phyloP scores from a whole-genome alignment of 179 eudicot species.

The Beta macrorhiza region DNA sequence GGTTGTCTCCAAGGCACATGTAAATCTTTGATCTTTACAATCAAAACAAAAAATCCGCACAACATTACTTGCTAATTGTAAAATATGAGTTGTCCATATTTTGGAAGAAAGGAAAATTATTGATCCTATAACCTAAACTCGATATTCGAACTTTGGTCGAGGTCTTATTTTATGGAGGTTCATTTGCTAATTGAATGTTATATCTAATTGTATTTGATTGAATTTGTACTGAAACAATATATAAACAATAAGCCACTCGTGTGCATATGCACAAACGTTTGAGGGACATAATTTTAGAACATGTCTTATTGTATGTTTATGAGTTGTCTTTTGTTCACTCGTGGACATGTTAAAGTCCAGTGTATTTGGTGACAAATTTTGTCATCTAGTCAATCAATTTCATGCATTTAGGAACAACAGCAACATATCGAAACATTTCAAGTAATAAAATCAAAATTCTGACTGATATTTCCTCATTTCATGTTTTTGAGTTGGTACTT shows the following conservation, averaged over 20 bases:
- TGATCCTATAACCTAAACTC: background rate
- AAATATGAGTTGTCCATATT: slow-evolving; percentile 19
- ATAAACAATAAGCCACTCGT: slow-evolving; percentile 22
- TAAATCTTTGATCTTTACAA: slow-evolving; percentile 27
- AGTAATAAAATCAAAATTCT: background rate
- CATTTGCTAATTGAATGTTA: background rate
- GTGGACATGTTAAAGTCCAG: slow-evolving; percentile 21
- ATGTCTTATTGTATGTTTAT: slow-evolving; percentile 3
- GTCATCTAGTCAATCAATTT: slow-evolving; percentile 8
- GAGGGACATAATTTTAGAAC: slow-evolving; percentile 8
- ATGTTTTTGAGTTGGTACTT: background rate
- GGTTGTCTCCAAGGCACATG: slow-evolving; percentile 28
- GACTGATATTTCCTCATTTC: background rate
- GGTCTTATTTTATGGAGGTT: background rate
- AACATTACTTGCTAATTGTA: slow-evolving; percentile 16
- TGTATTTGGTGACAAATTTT: slow-evolving; percentile 19
- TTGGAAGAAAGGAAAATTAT: background rate
- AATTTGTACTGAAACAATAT: background rate
- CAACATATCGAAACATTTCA: slow-evolving; percentile 1
- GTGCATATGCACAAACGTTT: slow-evolving; percentile 19
- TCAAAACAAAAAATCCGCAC: slow-evolving; percentile 19
- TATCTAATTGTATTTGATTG: background rate
- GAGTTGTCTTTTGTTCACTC: slow-evolving; percentile 14
- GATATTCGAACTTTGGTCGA: background rate
- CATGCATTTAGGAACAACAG: background rate